A percentile compares a stretch with the other conserved stretches of the same genome.
Evolutionary conservation across 129 eudicot species (phyloP).

Genomic region (Logfia minima): DNA sequence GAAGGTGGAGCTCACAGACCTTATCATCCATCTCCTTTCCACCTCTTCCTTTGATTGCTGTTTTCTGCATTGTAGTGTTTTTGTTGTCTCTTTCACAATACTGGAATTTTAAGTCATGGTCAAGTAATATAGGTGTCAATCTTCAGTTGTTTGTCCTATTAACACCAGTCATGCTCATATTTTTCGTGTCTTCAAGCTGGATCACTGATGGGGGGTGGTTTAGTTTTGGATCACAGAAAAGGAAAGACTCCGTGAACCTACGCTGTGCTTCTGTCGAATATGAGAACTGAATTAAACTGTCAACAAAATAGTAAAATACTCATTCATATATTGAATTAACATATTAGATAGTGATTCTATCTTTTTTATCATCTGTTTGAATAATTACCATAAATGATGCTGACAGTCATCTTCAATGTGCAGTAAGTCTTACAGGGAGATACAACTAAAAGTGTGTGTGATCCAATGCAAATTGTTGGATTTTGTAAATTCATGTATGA

Average conservation of each 20-base stretch:
- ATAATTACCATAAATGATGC: neutral
- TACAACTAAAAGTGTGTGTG: neutral
- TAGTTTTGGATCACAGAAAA: constrained; percentile 33
- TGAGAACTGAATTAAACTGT: constrained; percentile 2
- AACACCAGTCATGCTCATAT: constrained; percentile 48
- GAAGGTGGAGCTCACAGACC: constrained; percentile 48
- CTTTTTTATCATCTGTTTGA: neutral
- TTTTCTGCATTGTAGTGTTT: constrained; percentile 59
- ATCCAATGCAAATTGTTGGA: neutral
- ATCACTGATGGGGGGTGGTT: constrained; percentile 29
- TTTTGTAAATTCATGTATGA: neutral
- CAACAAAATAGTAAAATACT: neutral
- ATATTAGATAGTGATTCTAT: neutral
- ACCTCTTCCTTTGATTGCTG: constrained; percentile 56
- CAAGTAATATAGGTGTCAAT: constrained; percentile 28
- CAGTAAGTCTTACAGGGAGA: neutral
- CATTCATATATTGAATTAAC: neutral
- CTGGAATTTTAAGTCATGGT: constrained; percentile 48
- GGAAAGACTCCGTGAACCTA: constrained; percentile 12
- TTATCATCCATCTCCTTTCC: constrained; percentile 46
- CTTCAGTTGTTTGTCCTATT: constrained; percentile 48
- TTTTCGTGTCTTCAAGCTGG: constrained; percentile 46
- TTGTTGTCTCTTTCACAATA: constrained; percentile 55
- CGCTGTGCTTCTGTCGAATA: constrained; percentile 1
- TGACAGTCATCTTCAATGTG: neutral